These are phyloP conservation scores for Urtica urens DNA, from an alignment of 306 rosid species.

Conservation along the genomic window DNA sequence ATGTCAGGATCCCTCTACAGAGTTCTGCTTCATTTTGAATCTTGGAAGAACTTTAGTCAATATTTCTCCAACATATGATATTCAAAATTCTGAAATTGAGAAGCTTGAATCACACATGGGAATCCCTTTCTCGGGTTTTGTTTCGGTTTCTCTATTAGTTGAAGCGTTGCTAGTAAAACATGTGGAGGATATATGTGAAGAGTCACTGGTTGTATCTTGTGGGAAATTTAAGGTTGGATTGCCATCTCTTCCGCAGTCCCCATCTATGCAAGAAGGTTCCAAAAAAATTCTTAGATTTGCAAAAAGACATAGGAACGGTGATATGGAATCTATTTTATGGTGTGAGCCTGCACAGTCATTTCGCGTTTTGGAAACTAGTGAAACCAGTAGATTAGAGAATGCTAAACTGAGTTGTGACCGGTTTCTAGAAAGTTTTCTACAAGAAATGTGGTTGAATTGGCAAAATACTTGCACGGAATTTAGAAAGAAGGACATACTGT, in stretches of 20 bases:
- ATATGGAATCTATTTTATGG: conserved; percentile 46
- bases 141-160: conserved; percentile 32
- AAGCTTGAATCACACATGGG: conserved; percentile 46
- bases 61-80: conserved; percentile 35
- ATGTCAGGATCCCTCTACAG: conserved; percentile 24
- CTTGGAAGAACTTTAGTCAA: conserved; percentile 43
- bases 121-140: conserved; percentile 30
- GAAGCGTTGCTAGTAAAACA: conserved; percentile 41
- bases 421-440: conserved; percentile 32
- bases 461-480: conserved; percentile 34
- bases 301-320: conserved; percentile 25
- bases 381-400: conserved; percentile 6
- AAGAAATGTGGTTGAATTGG: conserved; percentile 50
- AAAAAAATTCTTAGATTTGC: conserved; percentile 20
- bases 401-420: conserved; percentile 34
- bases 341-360: conserved; percentile 49
- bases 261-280: conserved; percentile 19
- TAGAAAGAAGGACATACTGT: conserved; percentile 37
- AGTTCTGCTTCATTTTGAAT: conserved; percentile 39
- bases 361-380: conserved; percentile 31
- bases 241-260: conserved; percentile 27
- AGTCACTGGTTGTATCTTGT: conserved; percentile 56
- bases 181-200: conserved; percentile 39
- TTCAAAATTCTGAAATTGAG: conserved; percentile 34
- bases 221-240: conserved; percentile 50